These are phyloP conservation scores for Myrica gale DNA, from an alignment of 306 rosid genomes.

Conservation along the genomic window DNA sequence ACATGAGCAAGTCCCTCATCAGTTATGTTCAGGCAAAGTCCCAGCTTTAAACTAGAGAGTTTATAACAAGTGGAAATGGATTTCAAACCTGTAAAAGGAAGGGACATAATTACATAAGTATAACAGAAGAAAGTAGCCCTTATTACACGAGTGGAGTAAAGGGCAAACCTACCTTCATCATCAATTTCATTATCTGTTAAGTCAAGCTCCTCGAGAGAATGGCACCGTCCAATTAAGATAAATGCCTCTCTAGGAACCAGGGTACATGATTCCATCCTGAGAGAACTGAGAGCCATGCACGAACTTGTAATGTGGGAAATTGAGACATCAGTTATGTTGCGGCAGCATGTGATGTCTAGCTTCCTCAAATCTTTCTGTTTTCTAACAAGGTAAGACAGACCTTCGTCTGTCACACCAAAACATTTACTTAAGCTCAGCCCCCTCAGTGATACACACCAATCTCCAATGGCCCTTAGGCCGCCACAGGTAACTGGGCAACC, in stretches of 20 bases:
- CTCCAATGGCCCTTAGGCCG: slow-evolving; percentile 82
- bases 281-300: slow-evolving; percentile 67
- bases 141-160: slow-evolving; percentile 13
- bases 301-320: slow-evolving; percentile 63
- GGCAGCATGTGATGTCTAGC: slow-evolving; percentile 96
- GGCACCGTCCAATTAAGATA: slow-evolving; percentile 66
- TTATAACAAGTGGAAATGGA: slow-evolving; percentile 66
- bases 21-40: slow-evolving; percentile 84
- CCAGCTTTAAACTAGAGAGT: slow-evolving; percentile 71
- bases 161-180: slow-evolving; percentile 85
- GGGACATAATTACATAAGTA: slow-evolving; percentile 26
- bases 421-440: slow-evolving; percentile 92
- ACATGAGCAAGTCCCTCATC: slow-evolving; percentile 65
- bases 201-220: slow-evolving; percentile 75
- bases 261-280: slow-evolving; percentile 86
- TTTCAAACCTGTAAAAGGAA: slow-evolving; percentile 53
- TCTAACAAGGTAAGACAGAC: slow-evolving; percentile 61
- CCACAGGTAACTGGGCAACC: slow-evolving; percentile 59
- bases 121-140: slow-evolving; percentile 19
- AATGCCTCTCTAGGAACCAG: slow-evolving; percentile 74
- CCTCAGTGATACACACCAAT: slow-evolving; percentile 56
- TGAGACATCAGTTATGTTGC: slow-evolving; percentile 66
- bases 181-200: slow-evolving; percentile 87
- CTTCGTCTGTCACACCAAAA: slow-evolving; percentile 74
- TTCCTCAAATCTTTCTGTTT: slow-evolving; percentile 76